A percentile compares a stretch with the other conserved stretches of the same genome.
phyloP scores from a whole-genome alignment of 495 filamentous ascomycete species.

The Aspergillus bertholletiae region DNA sequence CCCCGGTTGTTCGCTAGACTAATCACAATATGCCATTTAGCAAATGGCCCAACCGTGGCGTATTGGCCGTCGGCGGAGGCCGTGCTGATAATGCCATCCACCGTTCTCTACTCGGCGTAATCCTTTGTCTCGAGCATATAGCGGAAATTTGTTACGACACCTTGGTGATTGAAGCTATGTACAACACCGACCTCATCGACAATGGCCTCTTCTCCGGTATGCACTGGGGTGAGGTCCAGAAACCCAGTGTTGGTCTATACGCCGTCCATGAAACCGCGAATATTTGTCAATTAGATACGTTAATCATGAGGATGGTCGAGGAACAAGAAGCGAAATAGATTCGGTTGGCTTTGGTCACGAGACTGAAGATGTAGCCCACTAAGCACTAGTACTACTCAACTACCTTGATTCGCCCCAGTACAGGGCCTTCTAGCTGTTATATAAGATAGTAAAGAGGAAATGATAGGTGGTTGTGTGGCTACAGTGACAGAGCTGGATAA shows the following conservation, averaged over 20 bases:
- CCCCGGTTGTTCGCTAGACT: background rate
- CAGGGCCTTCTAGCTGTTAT: too few species aligned
- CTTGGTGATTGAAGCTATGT: background rate
- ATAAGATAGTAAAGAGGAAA: too few species aligned
- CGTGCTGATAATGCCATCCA: background rate
- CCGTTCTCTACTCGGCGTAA: background rate
- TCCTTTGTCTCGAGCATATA: background rate
- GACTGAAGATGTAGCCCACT: too few species aligned
- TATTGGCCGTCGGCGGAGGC: background rate
- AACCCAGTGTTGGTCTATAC: background rate
- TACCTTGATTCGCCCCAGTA: too few species aligned
- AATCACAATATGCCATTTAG: background rate
- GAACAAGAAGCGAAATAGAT: too few species aligned
- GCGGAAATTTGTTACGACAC: constrained; percentile 1
- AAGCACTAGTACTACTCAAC: too few species aligned
- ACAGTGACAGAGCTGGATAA: too few species aligned
- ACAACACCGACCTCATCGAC: background rate
- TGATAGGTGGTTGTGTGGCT: too few species aligned
- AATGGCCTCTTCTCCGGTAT: background rate
- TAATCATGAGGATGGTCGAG: constrained; percentile 11
- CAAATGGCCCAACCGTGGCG: constrained; percentile 5
- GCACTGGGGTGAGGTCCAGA: background rate
- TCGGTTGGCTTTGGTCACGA: too few species aligned
- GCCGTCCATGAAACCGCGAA: background rate
- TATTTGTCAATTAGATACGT: background rate